Evolutionary conservation across 768 basidiomycete species (phyloP).

Genomic region (Hebeloma cylindrosporum): DNA sequence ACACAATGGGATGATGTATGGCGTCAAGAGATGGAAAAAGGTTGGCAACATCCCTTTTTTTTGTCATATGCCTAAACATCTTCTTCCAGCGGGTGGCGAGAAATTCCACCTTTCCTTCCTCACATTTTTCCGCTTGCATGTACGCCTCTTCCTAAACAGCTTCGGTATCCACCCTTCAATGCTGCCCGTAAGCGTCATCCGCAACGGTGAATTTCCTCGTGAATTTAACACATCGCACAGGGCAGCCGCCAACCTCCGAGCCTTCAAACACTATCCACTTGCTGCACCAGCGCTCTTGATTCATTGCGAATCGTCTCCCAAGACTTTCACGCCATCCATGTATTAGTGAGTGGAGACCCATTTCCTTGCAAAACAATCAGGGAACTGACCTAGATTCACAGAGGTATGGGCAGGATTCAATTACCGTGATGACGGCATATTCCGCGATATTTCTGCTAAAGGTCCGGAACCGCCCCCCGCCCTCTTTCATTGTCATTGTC

Average conservation of each 20-base stretch:
- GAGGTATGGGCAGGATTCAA: conserved; percentile 85
- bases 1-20: conserved; percentile 72
- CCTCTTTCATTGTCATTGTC: background rate
- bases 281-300: conserved; percentile 73
- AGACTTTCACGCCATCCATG: conserved; percentile 71
- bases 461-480: conserved; percentile 28
- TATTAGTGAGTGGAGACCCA: conserved; percentile 53
- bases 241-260: conserved; percentile 60
- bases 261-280: conserved; percentile 65
- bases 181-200: conserved; percentile 44
- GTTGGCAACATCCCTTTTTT: conserved; percentile 35
- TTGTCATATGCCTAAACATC: conserved; percentile 1
- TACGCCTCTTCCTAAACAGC: conserved; percentile 80
- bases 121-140: conserved; percentile 73
- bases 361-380: conserved; percentile 8
- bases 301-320: conserved; percentile 69
- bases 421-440: conserved; percentile 85
- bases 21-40: conserved; percentile 71
- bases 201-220: background rate
- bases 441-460: conserved; percentile 78
- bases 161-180: conserved; percentile 73
- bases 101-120: conserved; percentile 77
- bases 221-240: conserved; percentile 30
- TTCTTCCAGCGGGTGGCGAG: conserved; percentile 59
- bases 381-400: conserved; percentile 26